Percentiles rank a stretch among this genome's conserved stretches.
Conservation (phyloP, 192 early-diverging fungal genomes). For the Coemansia reversa region DNA sequence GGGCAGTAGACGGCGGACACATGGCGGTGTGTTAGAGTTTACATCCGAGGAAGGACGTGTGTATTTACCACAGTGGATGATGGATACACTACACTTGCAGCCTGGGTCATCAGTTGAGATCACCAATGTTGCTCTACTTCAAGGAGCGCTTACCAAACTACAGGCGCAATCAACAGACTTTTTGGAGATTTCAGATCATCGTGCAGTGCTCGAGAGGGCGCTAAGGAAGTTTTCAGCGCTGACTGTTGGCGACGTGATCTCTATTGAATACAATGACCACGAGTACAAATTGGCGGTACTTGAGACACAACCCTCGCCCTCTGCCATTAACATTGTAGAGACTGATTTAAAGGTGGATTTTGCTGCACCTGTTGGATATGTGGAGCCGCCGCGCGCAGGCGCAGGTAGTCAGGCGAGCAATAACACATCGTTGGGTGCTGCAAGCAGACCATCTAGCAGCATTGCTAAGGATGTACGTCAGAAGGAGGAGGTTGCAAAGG, state of each 20-base stretch:
- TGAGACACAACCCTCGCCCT: constrained; percentile 77
- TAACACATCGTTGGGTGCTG: constrained; percentile 1
- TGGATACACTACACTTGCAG: constrained; percentile 76
- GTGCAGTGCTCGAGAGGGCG: constrained; percentile 95
- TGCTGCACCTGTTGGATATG: constrained; percentile 93
- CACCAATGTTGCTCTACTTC: constrained; percentile 72
- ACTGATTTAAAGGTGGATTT: constrained; percentile 98
- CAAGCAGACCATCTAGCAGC: constrained; percentile 40
- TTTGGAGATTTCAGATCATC: constrained; percentile 94
- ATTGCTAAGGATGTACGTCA: constrained; percentile 40
- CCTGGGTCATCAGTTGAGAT: constrained; percentile 78
- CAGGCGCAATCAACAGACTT: constrained; percentile 97
- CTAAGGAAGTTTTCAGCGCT: constrained; percentile 88
- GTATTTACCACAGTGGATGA: constrained; percentile 99
- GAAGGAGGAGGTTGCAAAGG: constrained; percentile 36
- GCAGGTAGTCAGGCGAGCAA: constrained; percentile 23
- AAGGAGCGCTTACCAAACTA: constrained; percentile 90
- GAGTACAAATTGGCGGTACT: constrained; percentile 87
- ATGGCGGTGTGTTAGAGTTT: constrained; percentile 98
- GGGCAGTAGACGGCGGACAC: constrained; percentile 56
- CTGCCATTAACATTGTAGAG: constrained; percentile 92
- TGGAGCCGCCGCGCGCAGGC: constrained; percentile 64
- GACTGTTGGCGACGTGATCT: constrained; percentile 87
- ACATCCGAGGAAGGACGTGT: constrained; percentile 94
- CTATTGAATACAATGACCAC: constrained; percentile 88